Base-by-base conservation (phyloP, 176 grass and related monocot species). In the Lolium multiflorum region DNA sequence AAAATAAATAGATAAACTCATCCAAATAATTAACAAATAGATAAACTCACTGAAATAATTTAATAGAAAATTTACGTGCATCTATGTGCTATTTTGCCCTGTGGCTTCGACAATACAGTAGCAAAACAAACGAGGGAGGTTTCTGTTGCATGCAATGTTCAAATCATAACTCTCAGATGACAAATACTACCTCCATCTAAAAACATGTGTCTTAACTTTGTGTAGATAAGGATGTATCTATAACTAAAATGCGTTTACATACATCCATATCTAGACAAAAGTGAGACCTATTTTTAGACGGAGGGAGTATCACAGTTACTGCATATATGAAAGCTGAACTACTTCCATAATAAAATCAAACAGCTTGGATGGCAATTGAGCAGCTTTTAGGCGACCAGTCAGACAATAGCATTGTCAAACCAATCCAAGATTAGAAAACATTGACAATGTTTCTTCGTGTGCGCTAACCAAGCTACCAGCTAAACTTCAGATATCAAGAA, bases 381-480 rank as follows among this genome's bases (percentile, higher is more conserved):
- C 14, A 28, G 16, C 43, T 71, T 52, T 67, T 71, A 14, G 6
- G 54, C 11, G 0, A 22, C 80, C 14, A 25, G 10, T 38, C 55
- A 63, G 20, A 80, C 3, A 17, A 22, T 57, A 79, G 14, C 50
- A 48, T 74, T 20, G 20, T 15, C 9, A 20, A 5, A 63, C 5
- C n/a, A 75, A 16, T n/a, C 17, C 22, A 50, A 75, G 16, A 74
- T 49, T 13, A 49, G 28, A 57, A 68, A 81, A 74, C 9, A 28
- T 31, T 22, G 7, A 2, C 25, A 65, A 7, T 39, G 7, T 11
- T 61, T 83, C 17, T 67, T 57, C 35, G 49, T 35, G 21, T 39
- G 49, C 31, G 7, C 56, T 17, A 75, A 75, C 44, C 41, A 86
- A 86, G 39, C 17, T 71, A 81, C n/a, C 12, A 17, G 20, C 8